phyloP scores from a whole-genome alignment of 176 grass and related monocot genomes.

The Triticum monococcum region DNA sequence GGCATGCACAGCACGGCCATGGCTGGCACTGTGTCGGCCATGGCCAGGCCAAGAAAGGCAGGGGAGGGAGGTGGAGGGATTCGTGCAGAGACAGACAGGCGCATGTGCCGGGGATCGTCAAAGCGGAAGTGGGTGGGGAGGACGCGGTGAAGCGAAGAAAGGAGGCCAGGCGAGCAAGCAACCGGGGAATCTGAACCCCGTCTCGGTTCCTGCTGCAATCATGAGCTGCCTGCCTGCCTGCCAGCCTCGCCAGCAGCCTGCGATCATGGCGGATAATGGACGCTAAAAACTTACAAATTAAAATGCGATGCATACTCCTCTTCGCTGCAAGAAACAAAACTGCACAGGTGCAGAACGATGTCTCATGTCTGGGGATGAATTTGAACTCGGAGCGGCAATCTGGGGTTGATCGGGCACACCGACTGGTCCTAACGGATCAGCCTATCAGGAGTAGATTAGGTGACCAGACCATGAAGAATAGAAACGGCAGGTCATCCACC shows the following conservation, averaged over 20 bases:
- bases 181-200: neutral
- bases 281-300: neutral
- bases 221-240: neutral
- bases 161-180: neutral
- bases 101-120: conserved; percentile 11
- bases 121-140: neutral
- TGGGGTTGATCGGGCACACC: neutral
- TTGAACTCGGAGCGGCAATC: neutral
- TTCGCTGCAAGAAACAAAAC: neutral
- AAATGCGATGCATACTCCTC: no score
- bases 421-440: neutral
- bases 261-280: neutral
- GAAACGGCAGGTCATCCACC: neutral
- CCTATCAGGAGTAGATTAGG: neutral
- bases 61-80: neutral
- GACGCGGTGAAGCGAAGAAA: neutral
- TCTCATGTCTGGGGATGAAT: neutral
- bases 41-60: neutral
- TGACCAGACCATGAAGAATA: neutral
- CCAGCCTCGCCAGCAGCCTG: no score
- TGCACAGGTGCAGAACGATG: neutral
- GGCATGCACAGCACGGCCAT: neutral
- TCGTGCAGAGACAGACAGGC: neutral
- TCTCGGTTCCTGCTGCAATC: neutral
- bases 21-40: neutral